phyloP scores from a whole-genome alignment of 371 early-diverging fungal species.

The Syncephalastrum racemosum region DNA sequence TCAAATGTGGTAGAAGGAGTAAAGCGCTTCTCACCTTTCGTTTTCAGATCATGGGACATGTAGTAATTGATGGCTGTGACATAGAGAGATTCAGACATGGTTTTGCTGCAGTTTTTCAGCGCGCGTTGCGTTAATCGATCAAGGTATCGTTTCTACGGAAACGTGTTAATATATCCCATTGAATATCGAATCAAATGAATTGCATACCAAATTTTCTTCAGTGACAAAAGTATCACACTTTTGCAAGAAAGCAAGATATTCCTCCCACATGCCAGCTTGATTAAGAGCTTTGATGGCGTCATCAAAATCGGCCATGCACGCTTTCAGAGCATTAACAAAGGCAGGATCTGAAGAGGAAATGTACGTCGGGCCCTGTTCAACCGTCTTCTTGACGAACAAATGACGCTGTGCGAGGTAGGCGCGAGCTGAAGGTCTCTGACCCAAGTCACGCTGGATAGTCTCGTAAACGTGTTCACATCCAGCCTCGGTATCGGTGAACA shows the following conservation, averaged over 20 bases:
- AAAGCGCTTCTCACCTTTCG: too few species aligned
- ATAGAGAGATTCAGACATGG: too few species aligned
- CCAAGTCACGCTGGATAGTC: constrained; percentile 66
- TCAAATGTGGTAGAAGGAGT: too few species aligned
- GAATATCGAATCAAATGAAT: neutral
- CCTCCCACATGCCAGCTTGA: constrained; percentile 52
- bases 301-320: constrained; percentile 53
- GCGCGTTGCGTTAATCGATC: constrained; percentile 44
- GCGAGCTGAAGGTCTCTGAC: constrained; percentile 51
- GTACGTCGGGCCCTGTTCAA: constrained; percentile 29
- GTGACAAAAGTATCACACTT: constrained; percentile 43
- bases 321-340: constrained; percentile 59
- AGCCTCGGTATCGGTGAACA: constrained; percentile 58
- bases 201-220: constrained; percentile 58
- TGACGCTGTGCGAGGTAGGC: constrained; percentile 63
- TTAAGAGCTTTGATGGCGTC: constrained; percentile 32
- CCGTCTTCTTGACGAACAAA: constrained; percentile 27
- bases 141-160: constrained; percentile 52
- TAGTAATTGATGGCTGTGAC: too few species aligned
- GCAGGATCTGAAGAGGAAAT: constrained; percentile 41
- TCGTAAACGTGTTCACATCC: constrained; percentile 56
- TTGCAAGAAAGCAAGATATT: constrained; percentile 61
- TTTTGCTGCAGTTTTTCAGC: neutral
- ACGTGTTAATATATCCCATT: neutral
- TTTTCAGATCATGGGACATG: too few species aligned